Percentiles rank a stretch among this genome's conserved stretches.
phyloP scores from a whole-genome alignment of 1,284 basidiomycete species.

The Tremellales sp. region DNA sequence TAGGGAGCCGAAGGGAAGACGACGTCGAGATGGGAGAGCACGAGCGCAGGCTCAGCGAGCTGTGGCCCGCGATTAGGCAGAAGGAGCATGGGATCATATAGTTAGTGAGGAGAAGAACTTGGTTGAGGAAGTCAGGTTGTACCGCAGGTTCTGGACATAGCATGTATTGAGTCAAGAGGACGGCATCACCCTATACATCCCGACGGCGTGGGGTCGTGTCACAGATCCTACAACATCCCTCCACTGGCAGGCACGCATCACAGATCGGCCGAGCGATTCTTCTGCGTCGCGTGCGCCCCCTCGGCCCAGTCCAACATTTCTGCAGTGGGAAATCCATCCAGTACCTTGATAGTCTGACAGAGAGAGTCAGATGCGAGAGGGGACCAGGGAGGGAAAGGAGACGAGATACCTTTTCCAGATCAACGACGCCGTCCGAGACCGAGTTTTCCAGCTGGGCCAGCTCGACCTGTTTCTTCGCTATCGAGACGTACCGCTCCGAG shows the following conservation, averaged over 20 bases:
- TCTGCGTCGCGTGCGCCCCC: no score
- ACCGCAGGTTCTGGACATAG: neutral
- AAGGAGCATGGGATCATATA: neutral
- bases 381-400: neutral
- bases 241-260: neutral
- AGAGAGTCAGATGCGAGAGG: neutral
- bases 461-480: conserved; percentile 36
- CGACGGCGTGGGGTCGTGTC: no score
- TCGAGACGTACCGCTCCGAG: conserved; percentile 26
- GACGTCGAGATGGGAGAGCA: conserved; percentile 5
- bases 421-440: conserved; percentile 38
- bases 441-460: conserved; percentile 35
- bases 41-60: conserved; percentile 12
- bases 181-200: no score
- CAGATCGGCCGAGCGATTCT: conserved; percentile 3
- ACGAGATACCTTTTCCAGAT: conserved; percentile 44
- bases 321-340: conserved; percentile 39
- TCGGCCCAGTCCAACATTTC: conserved; percentile 46
- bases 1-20: neutral
- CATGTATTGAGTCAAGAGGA: no score
- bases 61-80: conserved; percentile 19
- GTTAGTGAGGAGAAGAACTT: no score
- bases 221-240: conserved; percentile 5
- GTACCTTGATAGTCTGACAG: conserved; percentile 37
- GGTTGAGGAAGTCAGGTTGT: no score